A percentile compares a stretch with the other conserved stretches of the same genome.
These are phyloP conservation scores for Tilletia caries DNA, from an alignment of 1,284 basidiomycete species.

Conservation along the genomic window DNA sequence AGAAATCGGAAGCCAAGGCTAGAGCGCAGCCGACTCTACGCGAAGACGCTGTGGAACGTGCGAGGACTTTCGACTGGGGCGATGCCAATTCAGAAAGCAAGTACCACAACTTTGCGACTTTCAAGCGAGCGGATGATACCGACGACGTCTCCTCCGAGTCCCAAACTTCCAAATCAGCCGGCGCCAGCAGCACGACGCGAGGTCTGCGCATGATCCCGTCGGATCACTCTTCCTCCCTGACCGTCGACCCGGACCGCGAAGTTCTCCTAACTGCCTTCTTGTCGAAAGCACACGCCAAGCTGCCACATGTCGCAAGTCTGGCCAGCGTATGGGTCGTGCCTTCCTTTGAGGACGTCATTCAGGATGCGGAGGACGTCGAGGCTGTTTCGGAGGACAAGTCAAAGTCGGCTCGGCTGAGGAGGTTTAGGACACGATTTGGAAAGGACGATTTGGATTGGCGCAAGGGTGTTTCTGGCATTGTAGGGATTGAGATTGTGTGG, in stretches of 20 bases:
- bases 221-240: neutral
- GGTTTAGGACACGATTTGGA: neutral
- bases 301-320: conserved; percentile 7
- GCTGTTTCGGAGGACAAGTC: too few relatives aligned
- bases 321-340: conserved; percentile 6
- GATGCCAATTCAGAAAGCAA: neutral
- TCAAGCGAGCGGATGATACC: neutral
- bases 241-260: neutral
- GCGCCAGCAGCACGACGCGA: neutral
- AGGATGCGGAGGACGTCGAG: neutral
- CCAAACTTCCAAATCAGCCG: neutral
- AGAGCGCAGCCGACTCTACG: neutral
- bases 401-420: neutral
- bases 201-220: neutral
- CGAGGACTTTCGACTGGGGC: neutral
- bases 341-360: neutral
- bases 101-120: neutral
- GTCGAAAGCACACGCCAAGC: neutral
- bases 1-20: neutral
- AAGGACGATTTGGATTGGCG: conserved; percentile 5
- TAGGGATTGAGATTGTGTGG: conserved; percentile 4
- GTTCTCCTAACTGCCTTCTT: neutral
- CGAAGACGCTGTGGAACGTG: neutral
- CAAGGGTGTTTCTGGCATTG: conserved; percentile 3
- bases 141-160: neutral